Conservation (phyloP, 345 rosid genomes). For the Brassica incana region DNA sequence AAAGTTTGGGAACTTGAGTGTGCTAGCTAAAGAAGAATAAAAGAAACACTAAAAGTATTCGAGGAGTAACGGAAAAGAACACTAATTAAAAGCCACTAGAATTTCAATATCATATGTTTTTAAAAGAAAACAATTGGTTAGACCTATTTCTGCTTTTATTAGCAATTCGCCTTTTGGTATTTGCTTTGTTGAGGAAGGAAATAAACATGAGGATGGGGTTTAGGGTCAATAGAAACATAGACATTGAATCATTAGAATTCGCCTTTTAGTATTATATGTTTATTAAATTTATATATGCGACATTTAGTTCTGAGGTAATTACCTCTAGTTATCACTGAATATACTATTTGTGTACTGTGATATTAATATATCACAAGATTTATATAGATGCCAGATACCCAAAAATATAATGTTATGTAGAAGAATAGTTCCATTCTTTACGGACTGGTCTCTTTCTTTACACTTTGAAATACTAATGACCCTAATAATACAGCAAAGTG, state of each 20-base stretch:
- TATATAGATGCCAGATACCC: not conserved
- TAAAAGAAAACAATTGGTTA: constrained; percentile 2
- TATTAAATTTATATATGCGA: not conserved
- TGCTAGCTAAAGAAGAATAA: constrained; percentile 26
- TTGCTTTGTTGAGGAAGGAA: constrained; percentile 37
- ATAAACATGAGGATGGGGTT: constrained; percentile 41
- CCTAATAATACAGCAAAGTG: constrained; percentile 5
- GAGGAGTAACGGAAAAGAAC: constrained; percentile 18
- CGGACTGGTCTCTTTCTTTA: not conserved
- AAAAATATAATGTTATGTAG: not conserved
- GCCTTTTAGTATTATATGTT: not conserved
- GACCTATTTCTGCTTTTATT: constrained; percentile 35
- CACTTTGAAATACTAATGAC: not conserved
- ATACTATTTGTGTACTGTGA: not conserved
- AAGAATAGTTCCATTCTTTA: not conserved
- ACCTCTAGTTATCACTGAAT: not conserved
- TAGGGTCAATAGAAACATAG: constrained; percentile 27
- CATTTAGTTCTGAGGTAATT: not conserved
- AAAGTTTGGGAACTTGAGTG: constrained; percentile 16
- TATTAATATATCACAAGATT: not conserved
- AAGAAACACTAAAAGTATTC: not conserved
- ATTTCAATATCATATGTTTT: not conserved
- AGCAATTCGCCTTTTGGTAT: constrained; percentile 24
- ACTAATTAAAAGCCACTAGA: constrained; percentile 22
- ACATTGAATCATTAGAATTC: constrained; percentile 14